Evolutionary conservation across 108 stramenopile genomes (phyloP).

Genomic region (Epithemia pelagica): DNA sequence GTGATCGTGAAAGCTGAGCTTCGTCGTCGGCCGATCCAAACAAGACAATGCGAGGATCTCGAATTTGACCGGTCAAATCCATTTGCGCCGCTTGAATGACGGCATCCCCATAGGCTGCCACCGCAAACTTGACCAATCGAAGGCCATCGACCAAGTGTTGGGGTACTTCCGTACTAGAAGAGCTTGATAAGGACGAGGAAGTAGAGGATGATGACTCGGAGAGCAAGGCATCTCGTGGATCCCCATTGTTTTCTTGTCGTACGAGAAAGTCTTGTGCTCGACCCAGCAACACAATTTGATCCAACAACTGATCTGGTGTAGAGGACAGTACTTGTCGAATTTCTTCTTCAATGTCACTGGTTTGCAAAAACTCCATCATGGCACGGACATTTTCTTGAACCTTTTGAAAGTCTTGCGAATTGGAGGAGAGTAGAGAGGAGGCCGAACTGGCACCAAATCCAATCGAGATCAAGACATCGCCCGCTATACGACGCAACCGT

Average conservation of each 20-base stretch:
- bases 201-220: too few relatives aligned
- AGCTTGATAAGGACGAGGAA: too few relatives aligned
- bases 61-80: conserved; percentile 14
- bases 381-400: background rate
- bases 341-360: background rate
- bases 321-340: background rate
- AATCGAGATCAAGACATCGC: background rate
- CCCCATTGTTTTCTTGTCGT: background rate
- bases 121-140: conserved; percentile 34
- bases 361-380: background rate
- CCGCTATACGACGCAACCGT: background rate
- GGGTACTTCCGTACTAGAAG: background rate
- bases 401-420: background rate
- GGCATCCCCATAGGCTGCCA: conserved; percentile 37
- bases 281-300: background rate
- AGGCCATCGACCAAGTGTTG: background rate
- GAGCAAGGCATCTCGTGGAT: background rate
- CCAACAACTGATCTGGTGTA: background rate
- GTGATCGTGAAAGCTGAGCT: conserved; percentile 1
- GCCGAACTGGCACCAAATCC: background rate
- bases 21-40: background rate
- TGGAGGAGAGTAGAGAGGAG: background rate
- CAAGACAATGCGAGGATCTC: background rate
- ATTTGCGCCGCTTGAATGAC: conserved; percentile 41
- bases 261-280: background rate